Base-by-base conservation (phyloP, 169 alveolate species). In the Babesia sp. region DNA sequence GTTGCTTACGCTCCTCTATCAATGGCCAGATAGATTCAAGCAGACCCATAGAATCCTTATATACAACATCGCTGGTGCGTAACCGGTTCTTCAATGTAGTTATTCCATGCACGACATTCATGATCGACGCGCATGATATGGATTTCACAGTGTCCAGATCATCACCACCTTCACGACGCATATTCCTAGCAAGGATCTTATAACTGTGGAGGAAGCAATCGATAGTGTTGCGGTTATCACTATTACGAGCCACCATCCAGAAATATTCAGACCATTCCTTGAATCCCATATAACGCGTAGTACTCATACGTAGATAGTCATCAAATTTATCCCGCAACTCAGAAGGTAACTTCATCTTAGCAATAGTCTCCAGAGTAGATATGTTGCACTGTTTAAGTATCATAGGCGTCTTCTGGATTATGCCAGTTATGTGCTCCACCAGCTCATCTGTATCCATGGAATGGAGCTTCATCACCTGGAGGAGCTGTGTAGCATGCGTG, bases 371-470 rank as follows among this genome's bases (percentile, higher is more conserved):
- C 53, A 75, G 48, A 4, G 85, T 75, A 28, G 29, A 34, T 4
- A 54, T 16, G 20, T 31, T 60, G 37, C 72, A 53, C 39, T 58
- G 76, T 37, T 36, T 33, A 34, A 75, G 29, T 12, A 75, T n/a
- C 11, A 22, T 24, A 5, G 85, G 85, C 7, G 78, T n/a, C 37
- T 50, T 45, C 14, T 22, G 39, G 50, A 75, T 29, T 14, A 75
- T 63, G 42, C 14, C 44, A 16, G 2, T 48, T 1, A 75, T 60
- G 53, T 22, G 37, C 14, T 57, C 58, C 50, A n/a, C 45, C 39
- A 75, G 71, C 26, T 75, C 69, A 16, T 75, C 68, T 28, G 60
- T 36, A 34, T 75, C 85, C 0, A 75, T 55, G 16, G 85, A 75
- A 24, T 59, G 76, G 3, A 56, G 18, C 61, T 75, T 75, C 2